These are phyloP conservation scores for Dothideomycetes sp. DNA, from an alignment of 2,329 filamentous ascomycete genomes.

Conservation along the genomic window DNA sequence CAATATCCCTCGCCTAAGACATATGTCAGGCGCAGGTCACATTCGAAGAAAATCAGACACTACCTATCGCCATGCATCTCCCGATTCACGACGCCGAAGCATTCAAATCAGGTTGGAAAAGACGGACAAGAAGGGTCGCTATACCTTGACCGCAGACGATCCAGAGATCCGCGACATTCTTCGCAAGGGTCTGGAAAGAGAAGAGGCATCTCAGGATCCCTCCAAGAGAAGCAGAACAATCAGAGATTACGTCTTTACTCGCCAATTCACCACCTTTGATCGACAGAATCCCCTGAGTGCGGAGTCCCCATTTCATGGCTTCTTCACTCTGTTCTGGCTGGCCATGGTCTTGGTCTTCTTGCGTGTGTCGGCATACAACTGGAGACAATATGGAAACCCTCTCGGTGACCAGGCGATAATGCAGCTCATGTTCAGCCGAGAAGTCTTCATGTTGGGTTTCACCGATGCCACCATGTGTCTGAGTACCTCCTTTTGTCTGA, in stretches of 20 bases:
- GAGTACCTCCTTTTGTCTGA: constrained; percentile 52
- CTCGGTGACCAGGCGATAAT: constrained; percentile 64
- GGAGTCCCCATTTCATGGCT: constrained; percentile 64
- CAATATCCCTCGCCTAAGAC: constrained; percentile 1
- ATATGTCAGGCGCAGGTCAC: constrained; percentile 5
- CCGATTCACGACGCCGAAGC: constrained; percentile 19
- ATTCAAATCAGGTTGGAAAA: constrained; percentile 37
- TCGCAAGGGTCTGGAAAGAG: constrained; percentile 29
- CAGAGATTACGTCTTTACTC: constrained; percentile 56
- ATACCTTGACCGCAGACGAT: constrained; percentile 39
- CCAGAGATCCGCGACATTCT: constrained; percentile 37
- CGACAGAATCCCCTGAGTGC: constrained; percentile 54
- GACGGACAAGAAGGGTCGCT: constrained; percentile 34
- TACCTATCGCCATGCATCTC: constrained; percentile 4
- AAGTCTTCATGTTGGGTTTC: constrained; percentile 39
- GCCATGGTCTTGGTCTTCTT: constrained; percentile 55
- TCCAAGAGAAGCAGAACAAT: constrained; percentile 28
- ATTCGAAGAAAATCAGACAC: constrained; percentile 6
- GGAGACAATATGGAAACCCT: constrained; percentile 54
- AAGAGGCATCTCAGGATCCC: constrained; percentile 21
- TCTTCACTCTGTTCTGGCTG: constrained; percentile 72
- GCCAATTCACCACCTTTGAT: constrained; percentile 65
- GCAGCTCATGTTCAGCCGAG: constrained; percentile 52
- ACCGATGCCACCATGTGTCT: constrained; percentile 62
- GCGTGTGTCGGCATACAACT: constrained; percentile 58